These are phyloP conservation scores for Rhizoclosmatium sp. DNA, from an alignment of 192 early-diverging fungal species.

Conservation along the genomic window DNA sequence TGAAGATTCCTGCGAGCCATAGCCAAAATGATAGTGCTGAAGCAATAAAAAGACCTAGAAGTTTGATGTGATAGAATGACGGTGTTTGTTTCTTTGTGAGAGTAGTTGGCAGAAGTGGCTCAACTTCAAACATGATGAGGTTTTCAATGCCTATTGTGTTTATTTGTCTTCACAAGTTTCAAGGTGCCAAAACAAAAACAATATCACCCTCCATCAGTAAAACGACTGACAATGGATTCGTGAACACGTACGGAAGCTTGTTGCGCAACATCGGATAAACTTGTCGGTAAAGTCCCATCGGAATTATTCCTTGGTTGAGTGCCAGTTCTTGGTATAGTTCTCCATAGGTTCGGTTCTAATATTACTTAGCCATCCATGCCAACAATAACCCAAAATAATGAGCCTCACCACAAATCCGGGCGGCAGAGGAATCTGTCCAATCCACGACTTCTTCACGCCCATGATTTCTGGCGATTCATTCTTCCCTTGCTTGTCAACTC, in stretches of 20 bases:
- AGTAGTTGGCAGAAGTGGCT: no score
- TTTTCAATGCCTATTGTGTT: no score
- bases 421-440: slow-evolving; percentile 56
- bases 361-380: neutral
- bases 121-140: no score
- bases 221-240: slow-evolving; percentile 69
- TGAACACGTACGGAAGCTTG: slow-evolving; percentile 72
- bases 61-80: no score
- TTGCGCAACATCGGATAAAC: slow-evolving; percentile 51
- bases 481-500: slow-evolving; percentile 45
- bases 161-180: neutral
- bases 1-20: no score
- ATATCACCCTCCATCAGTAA: slow-evolving; percentile 60
- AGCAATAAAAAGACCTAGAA: no score
- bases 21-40: no score
- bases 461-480: slow-evolving; percentile 19
- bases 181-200: slow-evolving; percentile 61
- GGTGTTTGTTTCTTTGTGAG: no score
- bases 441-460: slow-evolving; percentile 40
- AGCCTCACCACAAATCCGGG: slow-evolving; percentile 47
- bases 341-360: slow-evolving; percentile 53
- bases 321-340: slow-evolving; percentile 59
- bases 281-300: slow-evolving; percentile 57
- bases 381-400: neutral
- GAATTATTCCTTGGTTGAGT: slow-evolving; percentile 60